A percentile compares a stretch with the other conserved stretches of the same genome.
These are phyloP conservation scores for Penicillium aurantiogriseum DNA, from an alignment of 2,329 filamentous ascomycete species.

Conservation along the genomic window DNA sequence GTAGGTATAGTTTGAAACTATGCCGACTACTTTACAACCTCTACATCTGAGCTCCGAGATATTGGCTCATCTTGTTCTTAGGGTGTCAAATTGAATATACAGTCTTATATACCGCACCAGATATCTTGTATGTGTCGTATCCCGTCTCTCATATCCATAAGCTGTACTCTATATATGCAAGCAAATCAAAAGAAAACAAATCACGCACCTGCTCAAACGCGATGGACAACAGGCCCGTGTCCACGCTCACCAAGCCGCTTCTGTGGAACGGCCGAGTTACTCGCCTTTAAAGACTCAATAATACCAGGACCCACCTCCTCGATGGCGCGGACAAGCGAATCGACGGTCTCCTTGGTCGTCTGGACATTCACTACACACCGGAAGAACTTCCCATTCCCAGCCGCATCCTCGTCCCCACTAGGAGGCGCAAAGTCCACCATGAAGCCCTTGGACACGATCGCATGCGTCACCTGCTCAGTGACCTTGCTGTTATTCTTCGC, in stretches of 20 bases:
- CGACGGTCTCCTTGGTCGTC: conserved; percentile 60
- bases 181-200: background rate
- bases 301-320: conserved; percentile 46
- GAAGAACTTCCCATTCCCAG: conserved; percentile 64
- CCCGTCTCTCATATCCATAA: background rate
- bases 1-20: background rate
- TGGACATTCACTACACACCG: conserved; percentile 66
- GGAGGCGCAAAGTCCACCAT: conserved; percentile 67
- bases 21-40: background rate
- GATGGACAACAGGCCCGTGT: conserved; percentile 37
- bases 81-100: background rate
- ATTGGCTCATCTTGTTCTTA: background rate
- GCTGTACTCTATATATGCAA: conserved; percentile 7
- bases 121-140: conserved; percentile 3
- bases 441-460: conserved; percentile 60
- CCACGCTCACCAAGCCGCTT: conserved; percentile 35
- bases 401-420: conserved; percentile 48
- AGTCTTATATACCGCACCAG: background rate
- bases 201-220: conserved; percentile 4
- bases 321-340: conserved; percentile 61
- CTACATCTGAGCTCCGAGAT: background rate
- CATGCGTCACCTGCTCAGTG: conserved; percentile 56
- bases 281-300: conserved; percentile 29
- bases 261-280: conserved; percentile 12
- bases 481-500: conserved; percentile 52